Conservation (phyloP, 495 filamentous ascomycete genomes). For the Xylaria intraflava region DNA sequence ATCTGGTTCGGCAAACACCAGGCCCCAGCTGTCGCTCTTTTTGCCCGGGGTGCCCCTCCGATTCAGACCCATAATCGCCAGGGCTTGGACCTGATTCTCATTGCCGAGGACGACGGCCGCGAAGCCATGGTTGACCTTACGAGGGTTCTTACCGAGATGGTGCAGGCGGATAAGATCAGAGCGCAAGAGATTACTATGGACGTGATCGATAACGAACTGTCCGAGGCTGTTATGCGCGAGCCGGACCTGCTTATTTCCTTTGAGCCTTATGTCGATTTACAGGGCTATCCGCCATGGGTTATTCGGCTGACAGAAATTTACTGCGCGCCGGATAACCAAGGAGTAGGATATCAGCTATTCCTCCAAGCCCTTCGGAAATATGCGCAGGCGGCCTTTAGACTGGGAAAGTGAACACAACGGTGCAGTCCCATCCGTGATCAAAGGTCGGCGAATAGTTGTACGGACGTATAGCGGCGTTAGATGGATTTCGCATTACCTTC, state of each 20-base stretch:
- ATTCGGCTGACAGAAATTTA: constrained; percentile 92
- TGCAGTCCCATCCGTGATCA: background rate
- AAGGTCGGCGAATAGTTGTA: background rate
- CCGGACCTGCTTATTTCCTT: constrained; percentile 88
- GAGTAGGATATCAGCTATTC: constrained; percentile 91
- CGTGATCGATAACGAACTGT: constrained; percentile 83
- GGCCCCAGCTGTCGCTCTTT: constrained; percentile 60
- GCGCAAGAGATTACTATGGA: constrained; percentile 73
- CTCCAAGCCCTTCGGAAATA: constrained; percentile 74
- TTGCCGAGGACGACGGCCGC: constrained; percentile 82
- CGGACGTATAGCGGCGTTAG: background rate
- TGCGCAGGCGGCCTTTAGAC: constrained; percentile 80
- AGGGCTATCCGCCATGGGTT: constrained; percentile 96
- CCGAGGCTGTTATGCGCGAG: constrained; percentile 63
- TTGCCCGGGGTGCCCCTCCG: constrained; percentile 65
- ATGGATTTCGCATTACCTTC: background rate
- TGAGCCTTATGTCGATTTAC: constrained; percentile 67
- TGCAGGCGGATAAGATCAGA: constrained; percentile 76
- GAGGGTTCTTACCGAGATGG: constrained; percentile 90
- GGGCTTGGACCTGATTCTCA: constrained; percentile 59
- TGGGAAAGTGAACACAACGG: constrained; percentile 58
- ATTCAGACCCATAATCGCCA: constrained; percentile 33
- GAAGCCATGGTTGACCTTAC: constrained; percentile 93
- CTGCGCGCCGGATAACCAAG: constrained; percentile 60
- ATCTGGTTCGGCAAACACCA: constrained; percentile 70